These are phyloP conservation scores for Limnanthes douglasii DNA, from an alignment of 345 rosid genomes.

Conservation along the genomic window DNA sequence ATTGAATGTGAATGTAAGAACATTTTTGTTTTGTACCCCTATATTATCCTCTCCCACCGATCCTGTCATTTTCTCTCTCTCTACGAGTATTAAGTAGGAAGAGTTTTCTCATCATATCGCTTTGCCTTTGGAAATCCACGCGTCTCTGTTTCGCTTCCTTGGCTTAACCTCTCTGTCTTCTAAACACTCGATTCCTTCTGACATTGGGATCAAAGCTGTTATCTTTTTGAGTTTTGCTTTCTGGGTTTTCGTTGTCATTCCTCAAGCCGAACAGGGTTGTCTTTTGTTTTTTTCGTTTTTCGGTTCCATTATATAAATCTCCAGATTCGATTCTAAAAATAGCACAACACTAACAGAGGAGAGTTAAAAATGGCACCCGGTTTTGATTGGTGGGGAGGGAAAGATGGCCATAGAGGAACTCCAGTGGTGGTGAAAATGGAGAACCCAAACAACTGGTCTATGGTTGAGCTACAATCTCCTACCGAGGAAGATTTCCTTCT, in stretches of 20 bases:
- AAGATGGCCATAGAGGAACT: slow-evolving; percentile 58
- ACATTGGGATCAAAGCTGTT: slow-evolving; percentile 31
- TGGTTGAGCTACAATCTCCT: slow-evolving; percentile 79
- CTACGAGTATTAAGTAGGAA: no score
- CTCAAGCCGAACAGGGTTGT: neutral
- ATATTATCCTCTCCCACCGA: no score
- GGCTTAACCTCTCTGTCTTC: neutral
- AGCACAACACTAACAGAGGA: neutral
- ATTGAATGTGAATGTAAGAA: slow-evolving; percentile 11
- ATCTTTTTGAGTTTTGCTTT: slow-evolving; percentile 3
- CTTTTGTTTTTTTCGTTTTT: neutral
- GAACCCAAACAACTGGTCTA: slow-evolving; percentile 97
- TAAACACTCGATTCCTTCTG: neutral
- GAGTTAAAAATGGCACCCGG: slow-evolving; percentile 44
- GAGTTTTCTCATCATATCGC: slow-evolving; percentile 11
- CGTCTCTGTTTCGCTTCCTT: slow-evolving; percentile 14
- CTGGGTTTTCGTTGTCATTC: neutral
- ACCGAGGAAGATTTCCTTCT: slow-evolving; percentile 59
- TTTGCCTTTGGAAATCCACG: slow-evolving; percentile 17
- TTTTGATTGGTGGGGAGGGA: slow-evolving; percentile 76
- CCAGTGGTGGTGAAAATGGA: slow-evolving; percentile 98
- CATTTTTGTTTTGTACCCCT: no score
- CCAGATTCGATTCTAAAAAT: neutral
- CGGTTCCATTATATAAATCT: neutral
- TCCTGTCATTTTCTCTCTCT: slow-evolving; percentile 1